phyloP scores from a whole-genome alignment of 768 basidiomycete genomes.

The Mycena kentingensis region DNA sequence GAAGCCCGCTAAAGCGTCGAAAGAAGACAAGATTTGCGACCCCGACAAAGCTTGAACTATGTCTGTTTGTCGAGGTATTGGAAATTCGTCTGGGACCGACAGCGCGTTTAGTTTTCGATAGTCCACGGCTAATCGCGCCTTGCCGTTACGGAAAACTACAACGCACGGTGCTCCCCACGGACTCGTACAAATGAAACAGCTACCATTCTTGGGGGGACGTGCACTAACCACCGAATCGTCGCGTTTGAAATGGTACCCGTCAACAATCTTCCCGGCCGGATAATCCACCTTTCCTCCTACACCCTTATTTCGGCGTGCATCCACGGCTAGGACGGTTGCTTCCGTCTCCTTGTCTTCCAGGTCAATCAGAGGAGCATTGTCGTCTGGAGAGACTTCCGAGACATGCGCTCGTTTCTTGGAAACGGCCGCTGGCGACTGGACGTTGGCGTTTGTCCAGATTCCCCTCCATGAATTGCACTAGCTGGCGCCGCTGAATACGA shows the following conservation, averaged over 20 bases:
- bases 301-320: not conserved
- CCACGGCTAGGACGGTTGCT: not conserved
- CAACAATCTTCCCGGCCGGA: not conserved
- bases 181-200: conserved; percentile 24
- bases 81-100: conserved; percentile 32
- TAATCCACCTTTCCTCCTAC: not conserved
- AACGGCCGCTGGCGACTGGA: too few relatives aligned
- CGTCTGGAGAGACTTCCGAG: too few relatives aligned
- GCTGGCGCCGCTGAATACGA: too few relatives aligned
- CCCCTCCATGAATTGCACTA: too few relatives aligned
- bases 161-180: too few relatives aligned
- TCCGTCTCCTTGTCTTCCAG: not conserved
- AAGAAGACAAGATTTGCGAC: conserved; percentile 9
- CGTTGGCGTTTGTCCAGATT: too few relatives aligned
- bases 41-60: conserved; percentile 28
- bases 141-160: too few relatives aligned
- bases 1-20: conserved; percentile 33
- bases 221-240: not conserved
- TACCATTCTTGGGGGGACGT: conserved; percentile 6
- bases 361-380: too few relatives aligned
- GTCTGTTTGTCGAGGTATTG: conserved; percentile 26
- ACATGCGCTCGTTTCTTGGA: too few relatives aligned
- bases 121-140: too few relatives aligned
- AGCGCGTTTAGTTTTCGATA: too few relatives aligned
- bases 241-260: conserved; percentile 2